These are phyloP conservation scores for Yarrowia sp. DNA, from an alignment of 805 yeast genomes.

Conservation along the genomic window DNA sequence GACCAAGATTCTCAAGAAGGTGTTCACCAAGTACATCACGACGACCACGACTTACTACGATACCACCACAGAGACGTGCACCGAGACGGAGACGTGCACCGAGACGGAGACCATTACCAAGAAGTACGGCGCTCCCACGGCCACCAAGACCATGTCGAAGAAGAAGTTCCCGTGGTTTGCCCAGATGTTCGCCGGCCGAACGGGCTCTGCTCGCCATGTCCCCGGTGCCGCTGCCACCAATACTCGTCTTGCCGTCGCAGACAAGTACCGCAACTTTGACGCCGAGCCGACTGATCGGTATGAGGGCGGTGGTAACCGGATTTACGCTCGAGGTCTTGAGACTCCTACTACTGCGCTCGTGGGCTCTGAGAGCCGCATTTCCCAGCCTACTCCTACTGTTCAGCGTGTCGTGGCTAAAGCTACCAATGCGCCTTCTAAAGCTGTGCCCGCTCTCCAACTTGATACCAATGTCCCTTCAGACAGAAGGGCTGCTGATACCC, in stretches of 20 bases:
- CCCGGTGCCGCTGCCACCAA: constrained; percentile 21
- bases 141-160: constrained; percentile 26
- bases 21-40: constrained; percentile 24
- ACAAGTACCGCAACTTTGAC: constrained; percentile 19
- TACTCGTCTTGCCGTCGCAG: constrained; percentile 4
- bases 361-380: constrained; percentile 10
- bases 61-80: constrained; percentile 9
- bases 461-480: constrained; percentile 1
- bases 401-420: too few relatives aligned
- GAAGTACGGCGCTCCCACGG: constrained; percentile 6
- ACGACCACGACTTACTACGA: constrained; percentile 3
- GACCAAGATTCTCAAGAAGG: constrained; percentile 28
- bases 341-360: neutral
- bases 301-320: constrained; percentile 1
- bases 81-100: constrained; percentile 1
- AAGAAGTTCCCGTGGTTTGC: constrained; percentile 34
- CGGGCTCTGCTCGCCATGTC: constrained; percentile 3
- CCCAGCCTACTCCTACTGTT: neutral
- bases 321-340: neutral
- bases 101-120: constrained; percentile 25
- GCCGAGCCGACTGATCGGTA: constrained; percentile 2
- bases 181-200: constrained; percentile 7
- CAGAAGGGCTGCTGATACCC: too few relatives aligned
- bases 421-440: neutral
- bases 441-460: neutral